phyloP scores from a whole-genome alignment of 1,284 basidiomycete species.

The Puccinia triticina region DNA sequence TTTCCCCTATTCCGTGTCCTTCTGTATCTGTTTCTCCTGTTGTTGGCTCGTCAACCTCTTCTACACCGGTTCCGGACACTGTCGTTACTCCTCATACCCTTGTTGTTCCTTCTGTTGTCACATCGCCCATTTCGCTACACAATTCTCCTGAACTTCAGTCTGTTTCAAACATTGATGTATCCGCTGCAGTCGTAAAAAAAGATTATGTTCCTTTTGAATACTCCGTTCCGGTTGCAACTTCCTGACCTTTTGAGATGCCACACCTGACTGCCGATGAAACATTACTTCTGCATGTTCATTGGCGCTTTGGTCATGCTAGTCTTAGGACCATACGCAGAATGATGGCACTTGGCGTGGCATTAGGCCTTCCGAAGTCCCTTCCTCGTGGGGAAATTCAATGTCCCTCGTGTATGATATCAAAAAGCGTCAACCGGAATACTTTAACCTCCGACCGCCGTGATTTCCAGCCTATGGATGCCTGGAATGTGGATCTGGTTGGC shows the following conservation, averaged over 20 bases:
- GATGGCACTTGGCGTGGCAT: not conserved
- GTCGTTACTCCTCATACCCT: no score
- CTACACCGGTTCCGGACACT: no score
- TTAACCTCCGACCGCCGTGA: not conserved
- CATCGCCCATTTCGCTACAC: no score
- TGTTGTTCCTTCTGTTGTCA: no score
- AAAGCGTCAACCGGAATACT: not conserved
- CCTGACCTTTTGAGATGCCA: not conserved
- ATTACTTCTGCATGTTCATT: not conserved
- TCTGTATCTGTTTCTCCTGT: no score
- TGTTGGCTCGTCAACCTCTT: no score
- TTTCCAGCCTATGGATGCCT: not conserved
- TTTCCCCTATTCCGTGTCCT: no score
- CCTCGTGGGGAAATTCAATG: not conserved
- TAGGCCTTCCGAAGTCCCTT: not conserved
- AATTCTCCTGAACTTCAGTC: not conserved
- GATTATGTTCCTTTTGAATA: not conserved
- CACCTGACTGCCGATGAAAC: not conserved
- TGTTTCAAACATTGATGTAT: not conserved
- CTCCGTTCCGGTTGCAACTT: no score
- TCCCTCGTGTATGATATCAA: not conserved
- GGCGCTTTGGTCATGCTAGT: not conserved
- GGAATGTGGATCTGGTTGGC: conserved; percentile 6
- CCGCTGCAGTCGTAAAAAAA: no score
- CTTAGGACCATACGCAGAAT: not conserved